Evolutionary conservation across 768 basidiomycete species (phyloP).

Genomic region (Galerina sulciceps): DNA sequence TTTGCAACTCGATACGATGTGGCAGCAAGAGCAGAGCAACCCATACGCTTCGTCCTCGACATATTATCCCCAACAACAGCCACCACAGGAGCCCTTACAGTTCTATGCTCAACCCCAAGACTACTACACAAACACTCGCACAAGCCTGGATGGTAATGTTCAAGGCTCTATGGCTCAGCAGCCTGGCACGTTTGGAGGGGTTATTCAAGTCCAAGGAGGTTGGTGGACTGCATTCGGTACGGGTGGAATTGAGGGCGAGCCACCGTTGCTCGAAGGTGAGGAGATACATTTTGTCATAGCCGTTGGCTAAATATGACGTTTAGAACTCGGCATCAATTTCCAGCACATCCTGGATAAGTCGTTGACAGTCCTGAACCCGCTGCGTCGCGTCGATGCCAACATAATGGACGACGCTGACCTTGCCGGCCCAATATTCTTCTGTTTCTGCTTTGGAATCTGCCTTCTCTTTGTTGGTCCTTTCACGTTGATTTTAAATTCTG

Average conservation of each 20-base stretch:
- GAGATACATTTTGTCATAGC: constrained; percentile 3
- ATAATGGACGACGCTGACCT: constrained; percentile 99
- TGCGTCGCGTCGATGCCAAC: constrained; percentile 79
- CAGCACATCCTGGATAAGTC: constrained; percentile 94
- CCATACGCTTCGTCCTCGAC: constrained; percentile 62
- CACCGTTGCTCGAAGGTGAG: constrained; percentile 91
- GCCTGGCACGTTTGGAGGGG: constrained; percentile 64
- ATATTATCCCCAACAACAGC: constrained; percentile 54
- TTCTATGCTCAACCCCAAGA: constrained; percentile 70
- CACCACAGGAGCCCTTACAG: constrained; percentile 64
- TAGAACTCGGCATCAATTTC: constrained; percentile 98
- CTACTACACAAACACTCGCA: constrained; percentile 67
- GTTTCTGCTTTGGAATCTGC: constrained; percentile 92
- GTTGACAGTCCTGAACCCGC: constrained; percentile 92
- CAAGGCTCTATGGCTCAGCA: constrained; percentile 58
- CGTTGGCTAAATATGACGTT: neutral
- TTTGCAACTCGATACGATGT: constrained; percentile 50
- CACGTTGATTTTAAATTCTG: neutral
- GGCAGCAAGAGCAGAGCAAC: constrained; percentile 67
- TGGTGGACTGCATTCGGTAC: constrained; percentile 99
- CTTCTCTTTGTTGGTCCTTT: constrained; percentile 79
- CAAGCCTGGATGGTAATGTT: constrained; percentile 75
- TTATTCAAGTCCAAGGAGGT: constrained; percentile 71
- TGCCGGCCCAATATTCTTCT: constrained; percentile 93
- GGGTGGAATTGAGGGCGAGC: constrained; percentile 94